A percentile compares a stretch with the other conserved stretches of the same genome.
Evolutionary conservation across 768 basidiomycete genomes (phyloP).

Genomic region (Neoboletus magnificus): DNA sequence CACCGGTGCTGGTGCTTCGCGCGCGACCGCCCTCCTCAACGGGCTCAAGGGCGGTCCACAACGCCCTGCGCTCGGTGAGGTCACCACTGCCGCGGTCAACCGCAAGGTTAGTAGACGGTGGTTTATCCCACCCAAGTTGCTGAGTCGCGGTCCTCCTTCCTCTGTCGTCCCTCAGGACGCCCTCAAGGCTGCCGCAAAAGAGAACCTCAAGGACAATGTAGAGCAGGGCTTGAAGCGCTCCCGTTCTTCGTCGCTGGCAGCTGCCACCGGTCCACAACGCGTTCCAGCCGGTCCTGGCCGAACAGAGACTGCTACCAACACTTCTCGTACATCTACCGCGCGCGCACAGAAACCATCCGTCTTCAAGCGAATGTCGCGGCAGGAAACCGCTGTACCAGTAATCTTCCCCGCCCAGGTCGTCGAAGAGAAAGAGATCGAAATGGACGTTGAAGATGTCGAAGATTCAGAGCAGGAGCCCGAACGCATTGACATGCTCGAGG

Average conservation of each 20-base stretch:
- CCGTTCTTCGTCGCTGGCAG: conserved; percentile 64
- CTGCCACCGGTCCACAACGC: conserved; percentile 61
- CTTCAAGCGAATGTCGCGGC: conserved; percentile 42
- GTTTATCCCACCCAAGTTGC: not conserved
- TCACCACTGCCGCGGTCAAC: conserved; percentile 74
- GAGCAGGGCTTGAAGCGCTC: conserved; percentile 56
- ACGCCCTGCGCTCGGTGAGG: conserved; percentile 77
- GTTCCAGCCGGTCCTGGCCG: conserved; percentile 64
- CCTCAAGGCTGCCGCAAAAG: conserved; percentile 54
- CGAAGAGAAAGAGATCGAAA: conserved; percentile 52
- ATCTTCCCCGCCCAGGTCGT: conserved; percentile 38
- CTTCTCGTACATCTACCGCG: conserved; percentile 32
- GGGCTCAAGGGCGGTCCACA: conserved; percentile 54
- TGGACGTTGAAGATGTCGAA: conserved; percentile 45
- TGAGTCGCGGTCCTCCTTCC: not conserved
- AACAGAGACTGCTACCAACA: conserved; percentile 41
- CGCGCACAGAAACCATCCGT: conserved; percentile 32
- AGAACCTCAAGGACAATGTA: conserved; percentile 47
- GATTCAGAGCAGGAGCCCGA: conserved; percentile 41
- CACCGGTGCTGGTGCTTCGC: conserved; percentile 44
- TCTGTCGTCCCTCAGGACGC: conserved; percentile 28
- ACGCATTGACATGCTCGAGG: conserved; percentile 37
- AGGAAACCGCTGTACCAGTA: conserved; percentile 42
- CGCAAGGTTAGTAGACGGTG: conserved; percentile 53
- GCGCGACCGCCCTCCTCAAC: conserved; percentile 41